Base-by-base conservation (phyloP, 208 protist genomes). In the Trypanosoma vivax region DNA sequence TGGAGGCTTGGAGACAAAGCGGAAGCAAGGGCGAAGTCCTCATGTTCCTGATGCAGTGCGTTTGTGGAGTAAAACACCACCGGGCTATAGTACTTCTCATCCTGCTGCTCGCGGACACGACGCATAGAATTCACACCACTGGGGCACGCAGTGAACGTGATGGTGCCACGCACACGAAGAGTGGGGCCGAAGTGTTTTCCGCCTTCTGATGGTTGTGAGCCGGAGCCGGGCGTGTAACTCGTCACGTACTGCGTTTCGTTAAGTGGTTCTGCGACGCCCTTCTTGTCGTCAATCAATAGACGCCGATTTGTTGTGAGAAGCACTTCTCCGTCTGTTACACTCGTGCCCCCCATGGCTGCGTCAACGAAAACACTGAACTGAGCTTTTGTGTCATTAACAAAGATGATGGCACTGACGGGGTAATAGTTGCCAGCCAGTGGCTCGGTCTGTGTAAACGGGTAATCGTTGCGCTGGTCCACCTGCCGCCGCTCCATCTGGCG, bases 341-440 rank as follows among this genome's bases (percentile, higher is more conserved):
- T 66, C 21, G 71, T 48, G 7, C 53, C 60, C 0, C 61, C 71
- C 41, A 69, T 57, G 13, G 62, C 9, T 16, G 46, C 51, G 28
- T 75, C 71, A 16, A 62, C 42, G n/a, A 79, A 40, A 2, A 76
- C 31, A n/a, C 31, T 49, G 18, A 68, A 45, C 35, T 55, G 38
- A 13, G 58, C 30, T 0, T 39, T 4, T 13, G 42, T 39, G 43
- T 79, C 70, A n/a, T 61, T 29, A 19, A 79, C 41, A 39, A 31
- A 41, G 5, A 72, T 54, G 3, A 65, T 27, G n/a, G 75, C 41
- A 39, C 72, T 76, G 33, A 83, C 57, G 31, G 79, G 79, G 55
- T 73, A 83, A 50, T 76, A 88, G 59, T 88, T 88, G 19, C 70
- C 71, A 4, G 79, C 73, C 4, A 83, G 60, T 28, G 71, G 59